Percentiles rank a stretch among this genome's conserved stretches.
phyloP scores from a whole-genome alignment of 768 basidiomycete genomes.

The Boletus tylopilopsis region DNA sequence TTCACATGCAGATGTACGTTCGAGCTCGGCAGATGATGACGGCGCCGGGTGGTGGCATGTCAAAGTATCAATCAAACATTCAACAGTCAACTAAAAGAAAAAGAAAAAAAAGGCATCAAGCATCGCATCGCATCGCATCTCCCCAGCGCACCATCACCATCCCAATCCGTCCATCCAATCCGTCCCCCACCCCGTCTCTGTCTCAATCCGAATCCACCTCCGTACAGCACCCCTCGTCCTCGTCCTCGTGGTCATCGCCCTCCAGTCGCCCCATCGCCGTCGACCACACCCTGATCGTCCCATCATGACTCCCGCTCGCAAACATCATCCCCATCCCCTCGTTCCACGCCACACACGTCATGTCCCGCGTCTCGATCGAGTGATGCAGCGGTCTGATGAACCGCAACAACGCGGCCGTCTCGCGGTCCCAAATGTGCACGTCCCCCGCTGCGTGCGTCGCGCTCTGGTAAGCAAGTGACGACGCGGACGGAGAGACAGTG shows the following conservation, averaged over 20 bases:
- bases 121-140: no score
- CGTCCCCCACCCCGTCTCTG: no score
- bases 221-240: constrained; percentile 11
- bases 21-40: no score
- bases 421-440: constrained; percentile 83
- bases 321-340: constrained; percentile 53
- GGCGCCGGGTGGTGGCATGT: no score
- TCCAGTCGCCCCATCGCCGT: constrained; percentile 23
- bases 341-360: constrained; percentile 85
- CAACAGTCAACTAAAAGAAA: no score
- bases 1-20: no score
- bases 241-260: neutral
- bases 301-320: constrained; percentile 75
- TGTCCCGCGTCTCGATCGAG: constrained; percentile 51
- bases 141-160: no score
- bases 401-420: constrained; percentile 68
- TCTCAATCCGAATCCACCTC: constrained; percentile 24
- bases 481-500: no score
- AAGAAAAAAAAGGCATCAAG: no score
- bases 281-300: constrained; percentile 75
- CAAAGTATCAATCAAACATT: no score
- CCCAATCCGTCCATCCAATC: no score
- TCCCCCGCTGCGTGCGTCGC: constrained; percentile 53
- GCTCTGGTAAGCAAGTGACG: no score
- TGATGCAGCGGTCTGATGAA: constrained; percentile 54